Evolutionary conservation across 2,329 filamentous ascomycete genomes (phyloP).

Genomic region (Geosmithia flava): DNA sequence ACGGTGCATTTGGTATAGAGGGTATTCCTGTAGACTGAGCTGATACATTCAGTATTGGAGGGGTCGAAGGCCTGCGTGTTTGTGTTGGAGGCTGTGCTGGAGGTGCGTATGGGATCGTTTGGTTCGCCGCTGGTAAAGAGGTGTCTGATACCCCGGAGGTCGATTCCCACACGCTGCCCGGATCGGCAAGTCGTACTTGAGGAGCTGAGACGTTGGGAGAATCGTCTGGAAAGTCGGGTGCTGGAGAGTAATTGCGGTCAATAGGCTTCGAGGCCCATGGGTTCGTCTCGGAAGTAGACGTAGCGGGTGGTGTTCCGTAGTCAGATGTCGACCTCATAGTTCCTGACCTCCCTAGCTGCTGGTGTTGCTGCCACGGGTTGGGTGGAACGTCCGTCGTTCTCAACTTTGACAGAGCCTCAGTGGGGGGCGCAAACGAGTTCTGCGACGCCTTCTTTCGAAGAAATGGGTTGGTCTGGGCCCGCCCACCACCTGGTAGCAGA

Average conservation of each 20-base stretch:
- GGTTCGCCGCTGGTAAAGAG: neutral
- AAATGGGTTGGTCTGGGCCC: conserved; percentile 5
- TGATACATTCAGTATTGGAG: neutral
- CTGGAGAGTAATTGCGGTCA: neutral
- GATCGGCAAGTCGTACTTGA: neutral
- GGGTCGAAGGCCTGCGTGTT: neutral
- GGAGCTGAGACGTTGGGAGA: neutral
- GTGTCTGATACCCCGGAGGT: neutral
- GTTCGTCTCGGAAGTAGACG: neutral
- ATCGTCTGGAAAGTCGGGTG: neutral
- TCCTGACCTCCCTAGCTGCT: neutral
- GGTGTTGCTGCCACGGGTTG: neutral
- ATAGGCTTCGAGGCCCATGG: neutral
- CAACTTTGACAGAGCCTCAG: conserved; percentile 3
- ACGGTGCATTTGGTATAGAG: neutral
- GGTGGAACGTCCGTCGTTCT: neutral
- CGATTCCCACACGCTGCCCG: neutral
- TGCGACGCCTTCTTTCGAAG: conserved; percentile 2
- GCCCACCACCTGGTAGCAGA: conserved; percentile 2
- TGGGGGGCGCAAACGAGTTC: conserved; percentile 1
- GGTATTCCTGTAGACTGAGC: neutral
- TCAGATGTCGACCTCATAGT: conserved; percentile 1
- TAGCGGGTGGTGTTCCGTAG: conserved; percentile 1
- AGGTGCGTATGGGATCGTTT: neutral
- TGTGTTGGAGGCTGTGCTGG: neutral